Conservation (phyloP, 148 eudicot genomes). For the Arctostaphylos glauca region DNA sequence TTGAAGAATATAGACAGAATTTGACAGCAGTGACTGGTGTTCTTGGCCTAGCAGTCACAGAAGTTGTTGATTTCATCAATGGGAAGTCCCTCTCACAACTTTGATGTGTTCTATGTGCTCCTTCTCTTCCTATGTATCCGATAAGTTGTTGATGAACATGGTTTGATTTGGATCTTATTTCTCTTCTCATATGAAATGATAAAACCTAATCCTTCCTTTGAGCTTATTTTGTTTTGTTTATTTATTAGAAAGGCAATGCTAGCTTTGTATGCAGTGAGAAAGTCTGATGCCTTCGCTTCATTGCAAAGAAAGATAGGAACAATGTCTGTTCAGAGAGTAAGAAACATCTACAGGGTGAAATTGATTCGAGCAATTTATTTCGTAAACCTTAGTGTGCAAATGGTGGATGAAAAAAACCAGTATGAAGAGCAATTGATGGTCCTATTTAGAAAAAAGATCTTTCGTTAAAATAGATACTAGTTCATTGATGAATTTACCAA, state of each 20-base stretch:
- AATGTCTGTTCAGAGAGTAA: background rate
- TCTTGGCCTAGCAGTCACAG: conserved; percentile 57
- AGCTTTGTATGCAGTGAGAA: background rate
- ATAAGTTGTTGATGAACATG: background rate
- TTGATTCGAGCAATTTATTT: no score
- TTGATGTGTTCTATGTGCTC: conserved; percentile 25
- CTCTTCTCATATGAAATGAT: background rate
- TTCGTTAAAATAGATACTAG: no score
- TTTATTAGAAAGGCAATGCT: background rate
- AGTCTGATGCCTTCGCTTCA: background rate
- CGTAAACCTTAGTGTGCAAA: no score
- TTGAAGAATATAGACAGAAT: conserved; percentile 82
- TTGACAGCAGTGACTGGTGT: conserved; percentile 64
- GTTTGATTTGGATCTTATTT: background rate
- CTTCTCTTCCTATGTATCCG: background rate
- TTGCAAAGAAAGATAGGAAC: background rate
- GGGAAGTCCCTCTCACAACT: conserved; percentile 76
- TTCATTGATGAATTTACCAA: no score
- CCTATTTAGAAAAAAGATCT: no score
- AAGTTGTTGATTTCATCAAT: conserved; percentile 64
- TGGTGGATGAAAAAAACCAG: no score
- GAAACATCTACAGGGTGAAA: background rate
- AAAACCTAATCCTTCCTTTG: background rate
- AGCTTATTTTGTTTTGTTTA: background rate
- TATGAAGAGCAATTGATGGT: no score